Evolutionary conservation across 2,329 filamentous ascomycete species (phyloP).

Genomic region (Phialocephala subalpina): DNA sequence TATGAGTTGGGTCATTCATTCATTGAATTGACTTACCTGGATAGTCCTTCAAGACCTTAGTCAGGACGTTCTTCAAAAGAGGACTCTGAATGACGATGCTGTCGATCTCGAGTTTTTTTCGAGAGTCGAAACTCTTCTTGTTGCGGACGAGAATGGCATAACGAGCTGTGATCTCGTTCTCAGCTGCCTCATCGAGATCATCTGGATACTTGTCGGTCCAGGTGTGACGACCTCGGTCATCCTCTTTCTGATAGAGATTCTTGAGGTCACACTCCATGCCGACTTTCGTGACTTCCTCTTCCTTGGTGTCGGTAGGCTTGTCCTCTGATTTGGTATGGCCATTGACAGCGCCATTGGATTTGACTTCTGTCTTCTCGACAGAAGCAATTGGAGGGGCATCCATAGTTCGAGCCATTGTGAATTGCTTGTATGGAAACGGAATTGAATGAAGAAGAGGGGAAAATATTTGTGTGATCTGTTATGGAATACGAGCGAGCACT

Average conservation of each 20-base stretch:
- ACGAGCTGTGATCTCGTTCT: slow-evolving; percentile 67
- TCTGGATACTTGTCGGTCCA: slow-evolving; percentile 65
- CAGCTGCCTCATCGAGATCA: slow-evolving; percentile 62
- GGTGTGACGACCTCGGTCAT: slow-evolving; percentile 57
- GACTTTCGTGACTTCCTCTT: slow-evolving; percentile 14
- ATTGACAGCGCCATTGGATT: slow-evolving; percentile 17
- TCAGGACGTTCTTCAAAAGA: slow-evolving; percentile 63
- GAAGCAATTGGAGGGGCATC: too few relatives aligned
- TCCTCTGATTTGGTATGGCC: slow-evolving; percentile 5
- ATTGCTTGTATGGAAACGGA: too few relatives aligned
- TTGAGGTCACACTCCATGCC: slow-evolving; percentile 50
- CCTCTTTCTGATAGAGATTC: slow-evolving; percentile 59
- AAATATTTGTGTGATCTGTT: neutral
- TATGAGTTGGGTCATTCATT: neutral
- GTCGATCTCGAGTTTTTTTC: slow-evolving; percentile 66
- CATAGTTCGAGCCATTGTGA: slow-evolving; percentile 18
- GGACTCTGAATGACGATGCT: slow-evolving; percentile 71
- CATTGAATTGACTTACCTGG: slow-evolving; percentile 25
- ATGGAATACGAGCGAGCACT: too few relatives aligned
- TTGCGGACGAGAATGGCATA: slow-evolving; percentile 69
- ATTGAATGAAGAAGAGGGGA: neutral
- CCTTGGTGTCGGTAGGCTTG: neutral
- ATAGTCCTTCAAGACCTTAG: slow-evolving; percentile 43
- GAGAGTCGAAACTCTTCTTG: slow-evolving; percentile 62
- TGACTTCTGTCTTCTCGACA: neutral